Base-by-base conservation (phyloP, 257 asterid species). In the Gardenia jasminoides region DNA sequence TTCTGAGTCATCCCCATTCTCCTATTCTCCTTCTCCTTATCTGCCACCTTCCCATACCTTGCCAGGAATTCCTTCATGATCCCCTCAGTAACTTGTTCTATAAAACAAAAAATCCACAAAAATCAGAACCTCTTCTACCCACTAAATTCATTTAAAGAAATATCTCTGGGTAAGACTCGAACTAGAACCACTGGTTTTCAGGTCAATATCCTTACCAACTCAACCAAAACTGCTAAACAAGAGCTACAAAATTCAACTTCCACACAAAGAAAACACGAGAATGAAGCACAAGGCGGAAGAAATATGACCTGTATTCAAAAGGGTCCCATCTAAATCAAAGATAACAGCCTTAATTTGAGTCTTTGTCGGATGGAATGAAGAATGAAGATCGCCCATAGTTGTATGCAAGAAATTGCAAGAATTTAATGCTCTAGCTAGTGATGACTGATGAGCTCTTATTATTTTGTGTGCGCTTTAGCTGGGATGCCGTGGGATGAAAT, bases 321-420 rank as follows among this genome's bases (percentile, higher is more conserved):
- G 94, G 86, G 98, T 94, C 3, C 97, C 97, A 64, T 92, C 97
- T 91, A 94, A 88, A 92, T 91, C 98, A 83, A 94, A 91, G 47
- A 92, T 91, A 75, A 94, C 91, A 71, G 98, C 96, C 22, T 80
- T 80, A n/a, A 88, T 76, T 30, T 52, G 83, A 72, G 87, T 74
- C 67, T 70, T 59, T 20, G 56, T 20, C 67, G 43, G 22, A 30
- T n/a, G 52, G 54, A 61, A 19, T 62, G 78, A 77, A 58, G 15
- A 41, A 66, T 47, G 24, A 28, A 82, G 73, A 52, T 77, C 85
- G 9, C 56, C 77, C 82, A 82, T 82, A 1, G 50, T 70, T 15
- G 16, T 26, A 31, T 67, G 1, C 36, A 70, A n/a, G n/a, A 15
- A 54, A 10, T 15, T 0, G 15, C 48, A 68, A 22, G 39, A 39